Conservation (phyloP, 148 eudicot species). For the Persicaria maculosa region DNA sequence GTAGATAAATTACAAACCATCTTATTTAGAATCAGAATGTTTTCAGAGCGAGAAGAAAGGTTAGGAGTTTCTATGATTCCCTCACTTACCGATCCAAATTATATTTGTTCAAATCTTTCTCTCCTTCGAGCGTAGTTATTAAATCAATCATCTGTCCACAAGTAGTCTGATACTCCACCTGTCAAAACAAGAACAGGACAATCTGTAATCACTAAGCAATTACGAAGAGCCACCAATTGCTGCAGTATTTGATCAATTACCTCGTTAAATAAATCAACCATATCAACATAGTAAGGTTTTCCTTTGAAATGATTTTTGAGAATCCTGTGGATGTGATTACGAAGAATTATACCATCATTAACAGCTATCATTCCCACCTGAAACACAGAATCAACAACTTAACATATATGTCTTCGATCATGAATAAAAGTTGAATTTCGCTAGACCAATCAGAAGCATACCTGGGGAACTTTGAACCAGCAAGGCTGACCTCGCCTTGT, state of each 20-base stretch:
- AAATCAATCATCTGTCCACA: slow-evolving; percentile 98
- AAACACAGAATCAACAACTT: background rate
- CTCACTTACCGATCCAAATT: slow-evolving; percentile 65
- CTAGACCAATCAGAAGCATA: slow-evolving; percentile 15
- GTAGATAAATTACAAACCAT: background rate
- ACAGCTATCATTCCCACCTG: slow-evolving; percentile 95
- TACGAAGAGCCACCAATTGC: background rate
- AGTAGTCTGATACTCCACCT: slow-evolving; percentile 96
- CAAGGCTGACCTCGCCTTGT: slow-evolving; percentile 91
- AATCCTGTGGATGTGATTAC: slow-evolving; percentile 83
- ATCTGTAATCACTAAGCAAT: background rate
- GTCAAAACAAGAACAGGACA: background rate
- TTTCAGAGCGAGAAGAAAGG: background rate
- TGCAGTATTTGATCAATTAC: slow-evolving; percentile 25
- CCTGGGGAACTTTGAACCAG: slow-evolving; percentile 88
- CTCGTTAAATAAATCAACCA: slow-evolving; percentile 93
- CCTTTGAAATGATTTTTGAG: slow-evolving; percentile 76
- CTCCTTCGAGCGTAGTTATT: slow-evolving; percentile 84
- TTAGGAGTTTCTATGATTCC: background rate
- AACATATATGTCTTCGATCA: background rate
- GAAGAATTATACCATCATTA: slow-evolving; percentile 83
- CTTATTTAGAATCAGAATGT: background rate
- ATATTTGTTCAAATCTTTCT: slow-evolving; percentile 82
- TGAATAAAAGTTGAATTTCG: background rate
- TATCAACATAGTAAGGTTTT: slow-evolving; percentile 79